phyloP scores from a whole-genome alignment of 164 flowering plant genomes.

The Macadamia integrifolia region DNA sequence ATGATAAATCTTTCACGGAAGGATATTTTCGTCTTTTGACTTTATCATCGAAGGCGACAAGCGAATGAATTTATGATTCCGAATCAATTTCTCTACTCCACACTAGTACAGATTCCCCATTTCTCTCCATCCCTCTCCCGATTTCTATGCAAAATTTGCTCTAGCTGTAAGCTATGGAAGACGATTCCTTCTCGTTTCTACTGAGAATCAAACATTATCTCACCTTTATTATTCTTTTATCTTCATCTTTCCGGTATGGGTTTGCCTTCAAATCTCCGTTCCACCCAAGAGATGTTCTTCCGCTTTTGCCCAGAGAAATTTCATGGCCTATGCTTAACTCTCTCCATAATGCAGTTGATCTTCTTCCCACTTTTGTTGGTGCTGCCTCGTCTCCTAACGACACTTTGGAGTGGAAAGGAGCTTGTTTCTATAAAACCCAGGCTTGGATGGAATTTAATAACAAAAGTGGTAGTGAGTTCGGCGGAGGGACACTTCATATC shows the following conservation, averaged over 20 bases:
- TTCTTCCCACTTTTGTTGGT: conserved; percentile 81
- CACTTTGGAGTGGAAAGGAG: conserved; percentile 73
- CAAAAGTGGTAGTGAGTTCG: conserved; percentile 56
- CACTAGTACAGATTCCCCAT: too few species aligned
- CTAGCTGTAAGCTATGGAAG: conserved; percentile 4
- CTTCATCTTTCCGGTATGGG: conserved; percentile 5
- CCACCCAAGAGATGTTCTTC: conserved; percentile 57
- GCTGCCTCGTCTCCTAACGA: conserved; percentile 40
- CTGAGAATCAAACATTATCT: not conserved
- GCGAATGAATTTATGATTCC: too few species aligned
- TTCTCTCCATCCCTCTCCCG: not conserved
- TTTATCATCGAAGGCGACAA: too few species aligned
- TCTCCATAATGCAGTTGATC: conserved; percentile 49
- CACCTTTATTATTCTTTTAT: conserved; percentile 1
- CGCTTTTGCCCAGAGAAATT: conserved; percentile 58
- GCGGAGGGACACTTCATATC: conserved; percentile 91
- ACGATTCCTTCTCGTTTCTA: not conserved
- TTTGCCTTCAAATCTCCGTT: conserved; percentile 41
- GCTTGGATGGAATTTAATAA: conserved; percentile 94
- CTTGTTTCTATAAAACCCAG: conserved; percentile 70
- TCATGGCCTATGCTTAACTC: conserved; percentile 76
- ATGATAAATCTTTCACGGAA: not conserved
- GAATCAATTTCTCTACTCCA: too few species aligned
- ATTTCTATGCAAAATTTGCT: not conserved
- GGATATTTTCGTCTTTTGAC: not conserved